Evolutionary conservation across 2,329 filamentous ascomycete species (phyloP).

Genomic region (Botrytis elliptica): DNA sequence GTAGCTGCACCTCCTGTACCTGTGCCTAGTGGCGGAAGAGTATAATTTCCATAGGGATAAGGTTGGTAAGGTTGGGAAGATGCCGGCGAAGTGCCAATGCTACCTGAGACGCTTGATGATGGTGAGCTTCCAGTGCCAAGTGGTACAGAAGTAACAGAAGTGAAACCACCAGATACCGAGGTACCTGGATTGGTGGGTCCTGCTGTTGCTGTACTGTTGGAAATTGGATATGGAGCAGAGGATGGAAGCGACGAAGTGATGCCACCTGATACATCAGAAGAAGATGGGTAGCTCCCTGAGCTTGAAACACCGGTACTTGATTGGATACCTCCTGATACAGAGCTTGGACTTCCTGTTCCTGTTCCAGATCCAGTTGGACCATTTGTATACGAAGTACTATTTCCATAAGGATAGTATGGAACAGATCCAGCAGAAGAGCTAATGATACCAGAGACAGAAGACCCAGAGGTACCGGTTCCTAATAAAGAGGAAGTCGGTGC

Average conservation of each 20-base stretch:
- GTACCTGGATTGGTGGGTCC: constrained; percentile 19
- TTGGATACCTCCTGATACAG: background rate
- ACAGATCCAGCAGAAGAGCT: constrained; percentile 13
- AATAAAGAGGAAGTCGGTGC: constrained; percentile 11
- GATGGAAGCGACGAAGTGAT: constrained; percentile 12
- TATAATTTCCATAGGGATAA: constrained; percentile 14
- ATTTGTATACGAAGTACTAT: constrained; percentile 7
- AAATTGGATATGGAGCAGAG: constrained; percentile 23
- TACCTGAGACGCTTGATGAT: constrained; percentile 20
- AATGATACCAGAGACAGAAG: constrained; percentile 20
- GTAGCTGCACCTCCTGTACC: constrained; percentile 6
- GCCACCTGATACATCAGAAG: constrained; percentile 4
- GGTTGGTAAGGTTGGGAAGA: constrained; percentile 15
- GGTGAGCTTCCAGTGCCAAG: background rate
- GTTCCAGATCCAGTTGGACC: constrained; percentile 1
- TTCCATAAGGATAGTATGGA: constrained; percentile 23
- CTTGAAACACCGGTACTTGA: constrained; percentile 5
- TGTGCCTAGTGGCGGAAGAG: background rate
- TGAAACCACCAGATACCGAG: background rate
- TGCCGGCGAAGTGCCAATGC: constrained; percentile 13
- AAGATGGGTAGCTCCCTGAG: background rate
- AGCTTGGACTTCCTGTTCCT: background rate
- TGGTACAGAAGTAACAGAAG: constrained; percentile 1
- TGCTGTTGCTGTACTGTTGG: constrained; percentile 19
- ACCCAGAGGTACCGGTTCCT: constrained; percentile 20